phyloP scores from a whole-genome alignment of 1,284 basidiomycete genomes.

The Athelia psychrophila region DNA sequence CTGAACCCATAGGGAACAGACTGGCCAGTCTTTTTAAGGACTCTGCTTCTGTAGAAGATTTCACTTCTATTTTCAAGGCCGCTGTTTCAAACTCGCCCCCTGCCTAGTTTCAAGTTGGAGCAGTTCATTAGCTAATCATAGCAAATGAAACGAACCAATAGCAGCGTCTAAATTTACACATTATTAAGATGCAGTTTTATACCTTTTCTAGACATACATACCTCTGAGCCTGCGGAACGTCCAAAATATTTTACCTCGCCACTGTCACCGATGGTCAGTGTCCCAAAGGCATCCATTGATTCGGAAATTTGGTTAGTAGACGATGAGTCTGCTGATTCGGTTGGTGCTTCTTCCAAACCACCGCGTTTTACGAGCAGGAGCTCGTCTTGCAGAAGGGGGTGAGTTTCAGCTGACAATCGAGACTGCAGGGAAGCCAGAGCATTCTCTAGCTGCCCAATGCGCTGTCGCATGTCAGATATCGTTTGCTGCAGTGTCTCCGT shows the following conservation, averaged over 20 bases:
- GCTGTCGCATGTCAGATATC: slow-evolving; percentile 69
- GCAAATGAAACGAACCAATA: slow-evolving; percentile 36
- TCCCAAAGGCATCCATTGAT: slow-evolving; percentile 48
- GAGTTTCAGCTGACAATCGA: slow-evolving; percentile 53
- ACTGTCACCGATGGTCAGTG: slow-evolving; percentile 57
- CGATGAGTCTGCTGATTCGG: slow-evolving; percentile 20
- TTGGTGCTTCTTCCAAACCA: slow-evolving; percentile 38
- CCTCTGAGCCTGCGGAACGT: slow-evolving; percentile 56
- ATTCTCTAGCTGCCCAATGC: slow-evolving; percentile 70
- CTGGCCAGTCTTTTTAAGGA: slow-evolving; percentile 42
- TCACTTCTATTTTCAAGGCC: slow-evolving; percentile 29
- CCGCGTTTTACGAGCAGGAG: slow-evolving; percentile 50
- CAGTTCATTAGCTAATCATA: background rate
- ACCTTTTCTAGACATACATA: slow-evolving; percentile 27
- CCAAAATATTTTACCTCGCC: slow-evolving; percentile 70
- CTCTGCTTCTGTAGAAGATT: slow-evolving; percentile 16
- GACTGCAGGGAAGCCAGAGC: slow-evolving; percentile 63
- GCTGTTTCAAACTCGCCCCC: slow-evolving; percentile 33
- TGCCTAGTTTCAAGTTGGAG: slow-evolving; percentile 23
- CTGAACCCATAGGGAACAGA: slow-evolving; percentile 42
- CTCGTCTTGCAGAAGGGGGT: slow-evolving; percentile 64
- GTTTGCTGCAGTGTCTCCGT: slow-evolving; percentile 68
- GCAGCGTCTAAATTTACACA: slow-evolving; percentile 36
- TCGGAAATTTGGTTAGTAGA: slow-evolving; percentile 19
- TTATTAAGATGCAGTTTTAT: background rate